These are phyloP conservation scores for Tulasnella sp. DNA, from an alignment of 768 basidiomycete genomes.

Conservation along the genomic window DNA sequence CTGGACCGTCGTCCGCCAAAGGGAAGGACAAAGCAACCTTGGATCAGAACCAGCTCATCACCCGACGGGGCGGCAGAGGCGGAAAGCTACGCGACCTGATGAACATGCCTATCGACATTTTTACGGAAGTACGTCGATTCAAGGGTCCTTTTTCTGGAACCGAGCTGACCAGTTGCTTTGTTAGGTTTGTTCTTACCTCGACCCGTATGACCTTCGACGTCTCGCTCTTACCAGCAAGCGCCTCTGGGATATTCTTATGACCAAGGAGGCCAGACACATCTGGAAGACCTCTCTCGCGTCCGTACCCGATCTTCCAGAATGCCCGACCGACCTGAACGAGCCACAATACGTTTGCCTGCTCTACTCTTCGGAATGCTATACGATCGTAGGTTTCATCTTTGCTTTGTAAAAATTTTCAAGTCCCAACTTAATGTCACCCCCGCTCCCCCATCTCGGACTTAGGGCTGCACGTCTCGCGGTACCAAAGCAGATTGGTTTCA, in stretches of 20 bases:
- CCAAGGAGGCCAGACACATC: neutral
- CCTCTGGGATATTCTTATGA: slow-evolving; percentile 20
- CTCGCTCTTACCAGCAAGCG: slow-evolving; percentile 21
- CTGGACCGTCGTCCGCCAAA: neutral
- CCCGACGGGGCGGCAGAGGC: neutral
- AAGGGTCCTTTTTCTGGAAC: neutral
- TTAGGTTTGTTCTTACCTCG: slow-evolving; percentile 23
- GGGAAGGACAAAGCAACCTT: neutral
- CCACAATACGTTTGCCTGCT: slow-evolving; percentile 27
- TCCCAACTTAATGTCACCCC: too few species aligned
- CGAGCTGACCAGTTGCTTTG: neutral
- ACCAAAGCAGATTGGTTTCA: neutral
- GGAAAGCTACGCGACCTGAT: slow-evolving; percentile 30
- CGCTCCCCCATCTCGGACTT: neutral
- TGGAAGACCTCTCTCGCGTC: slow-evolving; percentile 21
- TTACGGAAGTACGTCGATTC: slow-evolving; percentile 22
- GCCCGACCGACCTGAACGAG: slow-evolving; percentile 25
- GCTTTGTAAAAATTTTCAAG: neutral
- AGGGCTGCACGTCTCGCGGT: neutral
- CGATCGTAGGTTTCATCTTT: neutral
- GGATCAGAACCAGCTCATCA: neutral
- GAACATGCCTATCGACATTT: slow-evolving; percentile 32
- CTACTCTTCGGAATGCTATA: slow-evolving; percentile 19
- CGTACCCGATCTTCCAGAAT: slow-evolving; percentile 19
- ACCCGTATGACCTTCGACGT: slow-evolving; percentile 24